These are phyloP conservation scores for Acanthamoeba polyphaga DNA, from an alignment of 208 protist genomes.

Conservation along the genomic window DNA sequence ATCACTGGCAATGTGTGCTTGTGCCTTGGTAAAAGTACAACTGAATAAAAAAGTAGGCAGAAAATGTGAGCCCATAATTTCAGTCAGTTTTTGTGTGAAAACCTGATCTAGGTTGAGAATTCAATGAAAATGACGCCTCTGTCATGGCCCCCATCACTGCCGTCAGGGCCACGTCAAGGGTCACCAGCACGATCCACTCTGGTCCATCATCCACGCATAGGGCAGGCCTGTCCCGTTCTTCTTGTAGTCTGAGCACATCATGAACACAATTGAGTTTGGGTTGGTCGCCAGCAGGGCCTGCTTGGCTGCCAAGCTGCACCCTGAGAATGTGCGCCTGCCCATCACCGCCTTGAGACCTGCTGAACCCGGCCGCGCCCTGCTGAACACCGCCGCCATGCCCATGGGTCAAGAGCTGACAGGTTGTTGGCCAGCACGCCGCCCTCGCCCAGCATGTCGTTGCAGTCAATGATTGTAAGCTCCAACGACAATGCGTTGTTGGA, in stretches of 20 bases:
- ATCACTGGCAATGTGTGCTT: too few species aligned
- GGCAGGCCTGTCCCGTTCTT: neutral
- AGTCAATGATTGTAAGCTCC: neutral
- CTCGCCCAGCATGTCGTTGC: neutral
- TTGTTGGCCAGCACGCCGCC: neutral
- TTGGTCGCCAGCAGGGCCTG: neutral
- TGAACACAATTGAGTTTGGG: neutral
- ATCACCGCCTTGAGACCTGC: neutral
- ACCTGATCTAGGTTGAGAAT: too few species aligned
- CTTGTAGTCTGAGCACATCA: neutral
- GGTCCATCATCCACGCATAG: neutral
- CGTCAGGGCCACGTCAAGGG: too few species aligned
- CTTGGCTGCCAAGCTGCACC: neutral
- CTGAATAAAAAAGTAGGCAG: too few species aligned
- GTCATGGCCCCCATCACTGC: too few species aligned
- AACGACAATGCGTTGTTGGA: neutral
- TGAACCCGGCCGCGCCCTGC: neutral
- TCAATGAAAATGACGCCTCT: too few species aligned
- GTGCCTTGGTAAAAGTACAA: too few species aligned
- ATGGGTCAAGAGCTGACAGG: neutral
- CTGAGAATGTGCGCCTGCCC: neutral
- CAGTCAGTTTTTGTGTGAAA: too few species aligned
- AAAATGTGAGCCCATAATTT: too few species aligned
- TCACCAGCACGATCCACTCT: too few species aligned
- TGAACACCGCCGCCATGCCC: neutral